Evolutionary conservation across 352 stramenopile genomes (phyloP), one percentile per base, ranked within the genome.

Genomic region (Pythium aristosporum): DNA sequence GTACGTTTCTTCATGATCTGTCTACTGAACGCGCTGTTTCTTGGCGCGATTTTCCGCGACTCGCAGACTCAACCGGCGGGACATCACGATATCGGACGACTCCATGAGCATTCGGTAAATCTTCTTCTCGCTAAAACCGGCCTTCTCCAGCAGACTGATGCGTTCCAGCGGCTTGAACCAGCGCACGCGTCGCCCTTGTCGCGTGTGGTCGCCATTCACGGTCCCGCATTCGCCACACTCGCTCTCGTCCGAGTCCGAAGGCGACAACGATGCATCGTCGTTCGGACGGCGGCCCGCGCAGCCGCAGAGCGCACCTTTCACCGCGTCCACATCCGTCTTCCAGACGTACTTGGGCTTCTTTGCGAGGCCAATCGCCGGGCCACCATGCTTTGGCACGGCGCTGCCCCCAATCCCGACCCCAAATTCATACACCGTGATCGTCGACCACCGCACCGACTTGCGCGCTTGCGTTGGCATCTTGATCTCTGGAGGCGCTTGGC

Each of bases 361-460:
- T 0, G 67, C 61, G 37, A 82, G 67, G 0, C 75, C 75, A 37
- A 82, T 80, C 44, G 75, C 71, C 21, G 75, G 72, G 20, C 75
- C 75, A 12, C 70, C 73, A 16, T 73, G 71, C n/a, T 30, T 50
- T 18, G 75, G 68, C 23, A 82, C 66, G n/a, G 72, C 52, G 61
- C 69, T 77, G 32, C 72, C 75, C 44, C 75, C 75, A 32, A 80
- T 55, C 5, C 67, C 72, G n/a, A 82, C 64, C 36, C 72, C 75
- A 51, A 82, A 82, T 56, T 82, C 75, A 63, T 82, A 63, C 8
- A 82, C 63, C 18, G 75, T 82, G 60, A 80, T 74, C 44, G 72
- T 82, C 2, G 66, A 74, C 72, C 72, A 82, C 13, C 72, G 57
- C 67, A 82, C 69, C 39, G 60, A 63, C 61, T 67, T 67, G 61